Conservation (phyloP, 495 filamentous ascomycete genomes). For the Aspergillus hancockii region DNA sequence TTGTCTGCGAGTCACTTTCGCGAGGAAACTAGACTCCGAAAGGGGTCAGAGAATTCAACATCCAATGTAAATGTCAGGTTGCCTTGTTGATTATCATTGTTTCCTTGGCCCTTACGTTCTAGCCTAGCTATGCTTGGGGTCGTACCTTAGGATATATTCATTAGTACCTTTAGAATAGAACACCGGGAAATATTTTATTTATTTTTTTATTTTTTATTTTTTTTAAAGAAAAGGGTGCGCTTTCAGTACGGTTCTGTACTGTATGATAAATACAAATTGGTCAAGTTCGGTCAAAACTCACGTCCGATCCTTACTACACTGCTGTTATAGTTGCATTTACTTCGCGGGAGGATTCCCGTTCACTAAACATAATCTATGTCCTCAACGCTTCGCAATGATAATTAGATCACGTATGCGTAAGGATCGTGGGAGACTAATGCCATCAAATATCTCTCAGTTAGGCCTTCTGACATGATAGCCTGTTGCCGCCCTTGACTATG, state of each 20-base stretch:
- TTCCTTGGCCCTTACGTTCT: not conserved
- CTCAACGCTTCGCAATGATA: not conserved
- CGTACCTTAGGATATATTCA: not conserved
- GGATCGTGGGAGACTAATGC: not conserved
- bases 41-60: not conserved
- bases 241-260: not conserved
- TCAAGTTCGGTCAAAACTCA: not conserved
- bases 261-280: not conserved
- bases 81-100: not conserved
- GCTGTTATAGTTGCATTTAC: not conserved
- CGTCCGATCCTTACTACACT: not conserved
- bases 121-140: not conserved
- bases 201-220: too few species aligned
- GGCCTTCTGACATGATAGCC: not conserved
- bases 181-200: not conserved
- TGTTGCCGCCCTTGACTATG: too few species aligned
- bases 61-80: not conserved
- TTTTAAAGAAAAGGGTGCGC: not conserved
- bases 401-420: not conserved
- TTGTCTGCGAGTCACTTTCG: not conserved
- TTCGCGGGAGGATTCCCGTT: not conserved
- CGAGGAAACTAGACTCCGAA: not conserved
- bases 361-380: not conserved
- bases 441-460: not conserved
- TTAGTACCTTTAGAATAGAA: not conserved